Evolutionary conservation across 2,329 filamentous ascomycete genomes (phyloP), one percentile per base, ranked within the genome.

Genomic region (Laburnicola sp.): DNA sequence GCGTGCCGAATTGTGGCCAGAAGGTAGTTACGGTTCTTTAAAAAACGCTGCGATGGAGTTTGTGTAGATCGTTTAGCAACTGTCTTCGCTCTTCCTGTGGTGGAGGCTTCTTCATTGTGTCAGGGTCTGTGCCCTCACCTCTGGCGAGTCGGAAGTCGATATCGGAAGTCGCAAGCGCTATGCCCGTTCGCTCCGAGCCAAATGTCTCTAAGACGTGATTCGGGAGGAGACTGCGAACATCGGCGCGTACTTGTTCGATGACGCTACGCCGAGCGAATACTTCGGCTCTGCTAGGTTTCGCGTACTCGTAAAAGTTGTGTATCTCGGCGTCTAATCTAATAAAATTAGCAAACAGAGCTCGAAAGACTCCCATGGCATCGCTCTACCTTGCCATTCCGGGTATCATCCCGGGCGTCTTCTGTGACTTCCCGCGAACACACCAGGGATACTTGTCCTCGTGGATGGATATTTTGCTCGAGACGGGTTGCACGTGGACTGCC

Each of bases 181-280:
- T 67, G 6, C 81, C 80, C 10, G 78, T 83, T 8, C 69, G 65
- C 49, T 79, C 73, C 6, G 82, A 85, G 16, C 83, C 83, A 51
- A 82, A 80, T 2, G 80, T 53, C 50, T 80, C 73, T 5, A 75
- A 69, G 7, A 41, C 36, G 22, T 62, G 52, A 16, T 57, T 40
- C 55, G 66, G 56, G 40, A 76, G 32, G n/a, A 6, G 16, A 3
- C 50, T 1, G 44, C 37, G 53, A 8, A 61, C 54, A 25, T 62
- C 50, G 6, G 28, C 64, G 41, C 49, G 58, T 46, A 66, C 60
- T 48, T 73, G 66, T 6, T 71, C 52, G 23, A 69, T 60, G 11
- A 77, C 52, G 3, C 68, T 62, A 45, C 60, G 60, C 31, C 75
- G 63, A 4, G 73, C 74, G 16, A 64, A 54, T 21, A 65, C 57